Evolutionary conservation across 805 yeast genomes (phyloP).

Genomic region (Saturnispora quitensis): DNA sequence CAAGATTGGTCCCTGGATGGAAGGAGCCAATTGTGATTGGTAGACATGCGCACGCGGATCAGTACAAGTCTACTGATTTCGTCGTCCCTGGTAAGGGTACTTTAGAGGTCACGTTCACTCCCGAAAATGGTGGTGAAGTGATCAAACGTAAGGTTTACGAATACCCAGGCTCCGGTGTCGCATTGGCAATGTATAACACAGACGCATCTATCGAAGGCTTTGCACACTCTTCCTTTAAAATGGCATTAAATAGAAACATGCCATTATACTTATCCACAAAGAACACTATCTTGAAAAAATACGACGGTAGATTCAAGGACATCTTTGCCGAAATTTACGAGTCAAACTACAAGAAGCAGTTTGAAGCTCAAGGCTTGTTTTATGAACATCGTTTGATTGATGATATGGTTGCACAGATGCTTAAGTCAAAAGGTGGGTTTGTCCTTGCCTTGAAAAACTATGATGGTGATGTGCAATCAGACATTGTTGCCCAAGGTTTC

Average conservation of each 20-base stretch:
- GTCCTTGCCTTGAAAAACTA: constrained; percentile 75
- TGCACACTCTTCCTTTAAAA: constrained; percentile 71
- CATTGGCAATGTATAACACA: constrained; percentile 76
- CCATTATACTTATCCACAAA: constrained; percentile 66
- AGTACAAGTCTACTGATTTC: constrained; percentile 72
- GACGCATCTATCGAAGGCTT: constrained; percentile 69
- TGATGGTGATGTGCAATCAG: constrained; percentile 82
- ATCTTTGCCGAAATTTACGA: constrained; percentile 65
- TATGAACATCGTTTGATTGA: constrained; percentile 79
- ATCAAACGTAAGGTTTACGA: constrained; percentile 47
- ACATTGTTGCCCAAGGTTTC: constrained; percentile 80
- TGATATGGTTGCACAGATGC: constrained; percentile 86
- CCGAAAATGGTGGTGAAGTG: constrained; percentile 45
- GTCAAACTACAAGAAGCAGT: constrained; percentile 42
- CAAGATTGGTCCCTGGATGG: constrained; percentile 73
- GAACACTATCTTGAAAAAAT: constrained; percentile 72
- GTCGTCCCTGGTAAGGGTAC: constrained; percentile 60
- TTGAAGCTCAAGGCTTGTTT: constrained; percentile 53
- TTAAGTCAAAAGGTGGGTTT: constrained; percentile 76
- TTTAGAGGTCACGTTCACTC: constrained; percentile 57
- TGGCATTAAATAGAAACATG: constrained; percentile 56
- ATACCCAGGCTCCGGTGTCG: constrained; percentile 63
- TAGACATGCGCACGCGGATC: constrained; percentile 82
- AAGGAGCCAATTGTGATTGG: constrained; percentile 77
- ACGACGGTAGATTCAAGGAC: constrained; percentile 77